phyloP scores from a whole-genome alignment of 2,329 filamentous ascomycete genomes.

The Arthrobotrys entomopaga region DNA sequence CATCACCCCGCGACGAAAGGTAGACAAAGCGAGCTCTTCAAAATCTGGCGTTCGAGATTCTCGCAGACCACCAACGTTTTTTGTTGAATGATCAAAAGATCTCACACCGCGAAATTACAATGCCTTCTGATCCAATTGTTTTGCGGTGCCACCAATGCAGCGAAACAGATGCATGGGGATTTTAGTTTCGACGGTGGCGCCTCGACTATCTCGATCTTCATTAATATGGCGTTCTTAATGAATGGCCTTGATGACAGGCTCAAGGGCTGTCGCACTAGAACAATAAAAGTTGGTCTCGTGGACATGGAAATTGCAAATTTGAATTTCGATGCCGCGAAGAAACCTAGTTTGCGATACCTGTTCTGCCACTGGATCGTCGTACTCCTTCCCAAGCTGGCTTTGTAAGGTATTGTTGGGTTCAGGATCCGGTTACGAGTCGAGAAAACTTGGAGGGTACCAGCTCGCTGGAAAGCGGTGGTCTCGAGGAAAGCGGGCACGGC shows the following conservation, averaged over 20 bases:
- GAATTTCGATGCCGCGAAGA: not conserved
- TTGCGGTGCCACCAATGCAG: slow-evolving; percentile 26
- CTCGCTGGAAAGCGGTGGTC: not conserved
- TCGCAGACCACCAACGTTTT: not conserved
- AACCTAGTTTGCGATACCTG: slow-evolving; percentile 1
- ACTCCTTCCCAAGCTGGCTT: not conserved
- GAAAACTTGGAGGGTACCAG: not conserved
- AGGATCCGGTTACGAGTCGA: not conserved
- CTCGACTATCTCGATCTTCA: slow-evolving; percentile 31
- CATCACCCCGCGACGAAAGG: slow-evolving; percentile 4
- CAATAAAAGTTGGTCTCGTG: slow-evolving; percentile 1
- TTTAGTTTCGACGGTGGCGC: slow-evolving; percentile 36
- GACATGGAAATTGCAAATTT: slow-evolving; percentile 16
- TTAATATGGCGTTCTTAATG: slow-evolving; percentile 48
- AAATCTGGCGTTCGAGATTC: slow-evolving; percentile 27
- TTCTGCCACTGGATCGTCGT: not conserved
- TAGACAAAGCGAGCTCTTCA: slow-evolving; percentile 13
- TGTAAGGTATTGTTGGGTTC: not conserved
- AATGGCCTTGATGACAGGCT: slow-evolving; percentile 22
- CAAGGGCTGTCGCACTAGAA: slow-evolving; percentile 6
- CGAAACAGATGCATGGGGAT: slow-evolving; percentile 26
- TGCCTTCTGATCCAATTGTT: slow-evolving; percentile 17
- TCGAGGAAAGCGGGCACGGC: too few species aligned
- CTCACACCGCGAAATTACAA: slow-evolving; percentile 1
- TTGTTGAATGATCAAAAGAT: not conserved